Percentiles rank a stretch among this genome's conserved stretches.
phyloP scores from a whole-genome alignment of 2,329 filamentous ascomycete species.

The Xylaria sp. region DNA sequence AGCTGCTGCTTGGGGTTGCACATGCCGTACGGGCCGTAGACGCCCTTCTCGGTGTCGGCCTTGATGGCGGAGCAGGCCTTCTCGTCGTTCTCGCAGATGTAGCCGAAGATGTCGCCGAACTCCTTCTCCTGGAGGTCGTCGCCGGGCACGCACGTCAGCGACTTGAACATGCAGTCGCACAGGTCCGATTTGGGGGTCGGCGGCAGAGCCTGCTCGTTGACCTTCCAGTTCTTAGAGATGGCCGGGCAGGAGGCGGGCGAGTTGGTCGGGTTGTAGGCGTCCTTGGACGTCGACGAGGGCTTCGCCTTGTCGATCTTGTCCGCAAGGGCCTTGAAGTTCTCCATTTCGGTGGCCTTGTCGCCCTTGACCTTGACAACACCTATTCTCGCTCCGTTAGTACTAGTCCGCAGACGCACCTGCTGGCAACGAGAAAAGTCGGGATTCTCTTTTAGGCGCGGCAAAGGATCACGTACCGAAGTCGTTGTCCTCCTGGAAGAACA shows the following conservation, averaged over 20 bases:
- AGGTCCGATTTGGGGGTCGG: conserved; percentile 70
- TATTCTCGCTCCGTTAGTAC: conserved; percentile 5
- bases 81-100: conserved; percentile 46
- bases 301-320: conserved; percentile 63
- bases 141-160: conserved; percentile 64
- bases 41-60: conserved; percentile 55
- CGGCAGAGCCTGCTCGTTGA: conserved; percentile 65
- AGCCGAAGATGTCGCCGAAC: conserved; percentile 50
- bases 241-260: conserved; percentile 66
- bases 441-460: too few species aligned
- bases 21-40: conserved; percentile 67
- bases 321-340: conserved; percentile 67
- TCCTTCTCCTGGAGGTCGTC: conserved; percentile 54
- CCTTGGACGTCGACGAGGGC: conserved; percentile 61
- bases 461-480: conserved; percentile 57
- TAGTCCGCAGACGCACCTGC: background rate
- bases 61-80: conserved; percentile 59
- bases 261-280: conserved; percentile 66
- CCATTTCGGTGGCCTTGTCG: conserved; percentile 55
- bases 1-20: conserved; percentile 64
- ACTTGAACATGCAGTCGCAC: conserved; percentile 72
- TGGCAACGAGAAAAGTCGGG: background rate
- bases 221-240: conserved; percentile 58
- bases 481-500: conserved; percentile 79
- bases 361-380: conserved; percentile 58